Evolutionary conservation across 2,329 filamentous ascomycete species (phyloP), one percentile per base, ranked within the genome.

Genomic region (Pseudogymnoascus destructans): DNA sequence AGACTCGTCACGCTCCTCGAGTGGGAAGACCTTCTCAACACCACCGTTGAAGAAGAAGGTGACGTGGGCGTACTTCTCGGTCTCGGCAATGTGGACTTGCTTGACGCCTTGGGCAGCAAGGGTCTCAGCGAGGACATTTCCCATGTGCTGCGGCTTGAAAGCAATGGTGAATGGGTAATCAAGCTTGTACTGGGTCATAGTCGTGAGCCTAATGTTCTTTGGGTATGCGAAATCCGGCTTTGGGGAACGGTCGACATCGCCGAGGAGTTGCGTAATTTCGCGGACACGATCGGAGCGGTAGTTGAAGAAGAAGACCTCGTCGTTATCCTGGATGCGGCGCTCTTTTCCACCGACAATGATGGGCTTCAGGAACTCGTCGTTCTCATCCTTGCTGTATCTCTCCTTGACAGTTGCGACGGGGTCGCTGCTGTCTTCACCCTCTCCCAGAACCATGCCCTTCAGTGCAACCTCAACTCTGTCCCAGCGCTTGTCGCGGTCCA

Each of bases 21-120:
- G 85, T 58, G 87, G 84, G 75, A 96, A 98, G 63, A 89, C 87
- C 78, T 96, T 95, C 77, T 98, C 93, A 57, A 95, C 88, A 70
- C 93, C 93, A 59, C 93, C 93, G 76, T 98, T 98, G 85, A 97
- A 97, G 82, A 97, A 97, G 81, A 97, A 97, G 59, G 93, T 97
- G 63, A 98, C 93, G 76, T 98, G 93, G 33, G 93, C 93, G 73
- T 98, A 98, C 79, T 98, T 98, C 74, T 98, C 93, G 1, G 93
- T 98, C 80, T 98, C 93, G 59, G 93, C 93, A 65, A 97, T 82
- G 77, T 98, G 93, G 65, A 92, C 93, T 75, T 98, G 93, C 77
- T 91, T 85, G 62, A 95, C 79, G 46, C 81, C 82, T 74, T 97
- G 86, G 77, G 92, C 93, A 67, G 86, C 84, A 19, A 98, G 80